Evolutionary conservation across 1,284 basidiomycete species (phyloP), one percentile per base, ranked within the genome.

Genomic region (Apiotrichum laibachii): DNA sequence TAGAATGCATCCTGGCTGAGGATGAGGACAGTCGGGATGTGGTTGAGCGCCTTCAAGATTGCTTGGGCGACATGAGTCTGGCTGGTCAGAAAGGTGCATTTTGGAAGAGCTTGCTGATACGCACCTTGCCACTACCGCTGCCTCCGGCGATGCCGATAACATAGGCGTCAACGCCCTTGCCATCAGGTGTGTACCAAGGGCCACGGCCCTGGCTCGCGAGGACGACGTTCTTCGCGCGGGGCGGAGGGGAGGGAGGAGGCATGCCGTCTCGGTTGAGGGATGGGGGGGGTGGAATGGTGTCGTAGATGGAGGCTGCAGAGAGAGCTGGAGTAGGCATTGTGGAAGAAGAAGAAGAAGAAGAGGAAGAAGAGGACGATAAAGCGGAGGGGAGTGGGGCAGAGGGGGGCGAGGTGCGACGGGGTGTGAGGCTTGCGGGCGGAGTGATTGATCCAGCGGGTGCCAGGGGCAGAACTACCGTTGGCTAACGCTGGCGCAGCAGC

Each of bases 101-200:
- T 31, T 31, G 26, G 26, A 37, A 4, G 37, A 11, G 11, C 2
- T 11, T 11, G 11, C 5, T 37, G 53, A 18, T 19, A 57, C 80
- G 67, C 59, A 91, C 92, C 85, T 97, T 96, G 56, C 94, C 95
- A 66, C 90, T 92, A 0, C 92, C 92, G 65, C 88, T 91, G 1
- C 94, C 94, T 56, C 93, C 94, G 66, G 91, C 92, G 67, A 98
- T 89, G 11, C 89, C 94, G 58, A 98, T 88, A 33, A 97, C 91
- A 74, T 96, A 98, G 11, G 91, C 91, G 44, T 73, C 72, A 2
- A 75, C 63, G 40, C 69, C 71, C 74, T 75, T 81, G 85, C 93
- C 93, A 86, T 79, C 89, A 83, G 70, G 88, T 83, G 67, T 89
- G 82, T 73, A 82, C 81, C 81, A 82, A 1, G 81, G 80, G 13